These are phyloP conservation scores for Fusarium sororula DNA, from an alignment of 2,329 filamentous ascomycete genomes.

Conservation along the genomic window DNA sequence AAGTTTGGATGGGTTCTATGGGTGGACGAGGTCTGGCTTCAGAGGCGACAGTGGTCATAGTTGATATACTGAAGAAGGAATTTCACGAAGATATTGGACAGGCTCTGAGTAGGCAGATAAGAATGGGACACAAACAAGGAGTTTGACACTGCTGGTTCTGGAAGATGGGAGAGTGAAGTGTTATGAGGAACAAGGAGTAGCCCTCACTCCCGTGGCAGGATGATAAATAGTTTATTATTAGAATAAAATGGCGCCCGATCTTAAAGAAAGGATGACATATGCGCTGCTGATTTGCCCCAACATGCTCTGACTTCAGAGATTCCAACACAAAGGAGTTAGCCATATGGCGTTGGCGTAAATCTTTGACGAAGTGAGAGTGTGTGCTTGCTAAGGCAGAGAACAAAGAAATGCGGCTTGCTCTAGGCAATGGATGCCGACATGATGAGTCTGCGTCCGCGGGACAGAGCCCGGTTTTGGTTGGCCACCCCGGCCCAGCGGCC, in stretches of 20 bases:
- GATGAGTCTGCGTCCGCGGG: constrained; percentile 14
- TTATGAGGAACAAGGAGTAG: neutral
- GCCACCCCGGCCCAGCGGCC: neutral
- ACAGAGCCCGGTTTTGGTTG: constrained; percentile 18
- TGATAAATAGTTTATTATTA: constrained; percentile 22
- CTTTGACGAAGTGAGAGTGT: constrained; percentile 23
- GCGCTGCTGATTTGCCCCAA: constrained; percentile 6
- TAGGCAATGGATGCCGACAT: constrained; percentile 20
- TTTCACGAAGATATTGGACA: constrained; percentile 5
- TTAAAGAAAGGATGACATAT: constrained; percentile 29
- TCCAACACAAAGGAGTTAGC: constrained; percentile 23
- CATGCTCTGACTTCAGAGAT: constrained; percentile 21
- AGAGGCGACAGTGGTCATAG: constrained; percentile 30
- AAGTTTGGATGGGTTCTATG: constrained; percentile 39
- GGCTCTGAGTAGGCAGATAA: neutral
- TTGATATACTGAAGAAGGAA: neutral
- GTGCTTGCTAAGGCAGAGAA: constrained; percentile 40
- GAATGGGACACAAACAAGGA: neutral
- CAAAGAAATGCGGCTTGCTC: constrained; percentile 40
- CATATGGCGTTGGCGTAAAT: constrained; percentile 10
- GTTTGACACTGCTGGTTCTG: neutral
- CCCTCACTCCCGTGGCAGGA: neutral
- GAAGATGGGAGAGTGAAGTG: neutral
- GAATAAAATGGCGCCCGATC: constrained; percentile 34
- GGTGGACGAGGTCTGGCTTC: constrained; percentile 30